Evolutionary conservation across 2,329 filamentous ascomycete species (phyloP).

Genomic region (Rutstroemia sp.): DNA sequence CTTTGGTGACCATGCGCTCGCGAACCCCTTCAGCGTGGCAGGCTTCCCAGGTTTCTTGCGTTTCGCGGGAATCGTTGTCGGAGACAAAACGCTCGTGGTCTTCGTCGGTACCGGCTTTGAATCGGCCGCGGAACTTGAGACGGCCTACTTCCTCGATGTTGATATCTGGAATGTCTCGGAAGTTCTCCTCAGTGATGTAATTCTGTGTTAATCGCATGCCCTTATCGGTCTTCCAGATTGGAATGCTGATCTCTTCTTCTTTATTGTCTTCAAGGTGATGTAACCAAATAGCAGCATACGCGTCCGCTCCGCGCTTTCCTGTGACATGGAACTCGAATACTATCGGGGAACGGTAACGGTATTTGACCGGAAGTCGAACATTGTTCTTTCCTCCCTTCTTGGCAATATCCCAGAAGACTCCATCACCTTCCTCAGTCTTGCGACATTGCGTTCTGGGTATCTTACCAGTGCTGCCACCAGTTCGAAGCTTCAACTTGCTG

Average conservation of each 20-base stretch:
- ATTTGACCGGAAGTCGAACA: conserved; percentile 76
- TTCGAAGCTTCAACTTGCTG: conserved; percentile 71
- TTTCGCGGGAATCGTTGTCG: conserved; percentile 85
- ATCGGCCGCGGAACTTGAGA: conserved; percentile 69
- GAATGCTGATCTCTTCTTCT: conserved; percentile 71
- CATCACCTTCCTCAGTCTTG: conserved; percentile 49
- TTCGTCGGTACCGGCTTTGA: conserved; percentile 85
- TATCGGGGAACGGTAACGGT: conserved; percentile 82
- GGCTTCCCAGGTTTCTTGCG: conserved; percentile 90
- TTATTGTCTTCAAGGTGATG: conserved; percentile 78
- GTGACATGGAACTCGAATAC: conserved; percentile 77
- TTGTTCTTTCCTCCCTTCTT: conserved; percentile 40
- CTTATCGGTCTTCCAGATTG: conserved; percentile 79
- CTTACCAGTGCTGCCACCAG: conserved; percentile 72
- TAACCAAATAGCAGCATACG: conserved; percentile 79
- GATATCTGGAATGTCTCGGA: conserved; percentile 60
- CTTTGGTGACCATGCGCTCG: conserved; percentile 57
- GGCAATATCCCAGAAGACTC: conserved; percentile 51
- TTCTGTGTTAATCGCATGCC: conserved; percentile 76
- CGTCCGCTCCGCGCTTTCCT: conserved; percentile 62
- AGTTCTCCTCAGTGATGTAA: conserved; percentile 79
- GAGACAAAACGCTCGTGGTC: conserved; percentile 77
- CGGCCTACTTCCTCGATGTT: conserved; percentile 75
- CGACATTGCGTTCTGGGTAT: conserved; percentile 58
- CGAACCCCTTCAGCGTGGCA: conserved; percentile 85